Evolutionary conservation across 75 land plant genomes (phyloP), one percentile per base, ranked within the genome.

Genomic region (Isoetes taiwanensis): DNA sequence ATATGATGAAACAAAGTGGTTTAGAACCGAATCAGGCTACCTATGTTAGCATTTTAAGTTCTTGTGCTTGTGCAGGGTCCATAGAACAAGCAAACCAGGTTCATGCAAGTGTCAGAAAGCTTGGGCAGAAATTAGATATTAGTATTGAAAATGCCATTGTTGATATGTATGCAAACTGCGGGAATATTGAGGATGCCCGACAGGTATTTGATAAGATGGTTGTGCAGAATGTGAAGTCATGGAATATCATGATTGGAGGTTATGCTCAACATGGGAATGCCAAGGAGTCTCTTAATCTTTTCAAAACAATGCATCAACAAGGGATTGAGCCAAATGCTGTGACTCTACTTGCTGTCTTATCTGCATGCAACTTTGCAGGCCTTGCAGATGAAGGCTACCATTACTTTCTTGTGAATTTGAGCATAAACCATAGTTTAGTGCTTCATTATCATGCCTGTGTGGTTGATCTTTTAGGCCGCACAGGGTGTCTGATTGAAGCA

Each of bases 311-410:
- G 38, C 11, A 37, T 37, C 38, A 9, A 9, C 38, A 37, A 37
- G 38, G 38, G 9, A 14, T 37, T 9, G 14, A 37, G 38, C 38
- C 38, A 14, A 37, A 9, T 14, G 38, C 9, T 9, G 38, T 37
- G 38, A 37, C 38, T 14, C 14, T 37, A 9, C 11, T 37, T 14
- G 38, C 11, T 9, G 11, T 37, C 14, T 14, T 37, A 9, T 37
- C 38, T 9, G 38, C 61, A 14, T 58, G 52, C 46, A 58, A 43
- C 50, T 43, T 38, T 39, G 46, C 42, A 2, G 61, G 61, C 19
- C 61, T 58, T 2, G 3, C 40, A 19, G 20, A 35, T 23, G 61
- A 4, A 2, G 61, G 61, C 16, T 24, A 38, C 24, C 14, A 39
- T 17, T 37, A 17, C 52, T 58, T 58, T n/a, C 2, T 38, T 11